A percentile compares a stretch with the other conserved stretches of the same genome.
Evolutionary conservation across 768 basidiomycete species (phyloP).

Genomic region (Mycena kentingensis): DNA sequence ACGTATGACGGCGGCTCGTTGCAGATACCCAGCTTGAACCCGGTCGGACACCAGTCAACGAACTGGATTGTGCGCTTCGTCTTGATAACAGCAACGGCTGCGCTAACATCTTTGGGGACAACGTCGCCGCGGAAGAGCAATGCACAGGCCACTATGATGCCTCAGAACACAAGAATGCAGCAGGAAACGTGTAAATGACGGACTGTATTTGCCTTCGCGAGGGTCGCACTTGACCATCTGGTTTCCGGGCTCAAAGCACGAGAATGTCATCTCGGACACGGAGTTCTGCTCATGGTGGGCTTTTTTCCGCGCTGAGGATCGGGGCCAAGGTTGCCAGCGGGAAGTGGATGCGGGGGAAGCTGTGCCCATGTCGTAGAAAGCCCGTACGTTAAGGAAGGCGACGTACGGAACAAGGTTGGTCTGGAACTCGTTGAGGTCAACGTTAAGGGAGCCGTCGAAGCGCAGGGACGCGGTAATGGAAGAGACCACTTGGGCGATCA

Average conservation of each 20-base stretch:
- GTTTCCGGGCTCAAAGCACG: constrained; percentile 95
- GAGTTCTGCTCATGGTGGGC: constrained; percentile 96
- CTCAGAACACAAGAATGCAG: constrained; percentile 39
- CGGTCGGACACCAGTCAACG: constrained; percentile 98
- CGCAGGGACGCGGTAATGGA: constrained; percentile 96
- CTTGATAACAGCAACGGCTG: constrained; percentile 91
- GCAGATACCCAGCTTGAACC: constrained; percentile 98
- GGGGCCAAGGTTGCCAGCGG: constrained; percentile 95
- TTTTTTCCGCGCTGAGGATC: constrained; percentile 89
- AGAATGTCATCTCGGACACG: constrained; percentile 96
- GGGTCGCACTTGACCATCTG: constrained; percentile 98
- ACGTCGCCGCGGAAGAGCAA: constrained; percentile 95
- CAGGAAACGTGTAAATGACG: constrained; percentile 38
- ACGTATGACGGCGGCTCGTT: constrained; percentile 92
- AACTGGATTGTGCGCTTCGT: constrained; percentile 98
- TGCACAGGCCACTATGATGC: constrained; percentile 77
- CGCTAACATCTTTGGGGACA: constrained; percentile 93
- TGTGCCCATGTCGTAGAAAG: constrained; percentile 40
- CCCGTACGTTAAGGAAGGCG: constrained; percentile 31
- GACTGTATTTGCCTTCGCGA: constrained; percentile 97
- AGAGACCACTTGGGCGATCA: constrained; percentile 98
- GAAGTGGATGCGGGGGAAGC: constrained; percentile 98
- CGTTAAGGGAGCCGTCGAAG: constrained; percentile 96
- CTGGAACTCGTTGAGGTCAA: constrained; percentile 98
- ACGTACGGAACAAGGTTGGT: constrained; percentile 96